phyloP scores from a whole-genome alignment of 352 stramenopile genomes.

The Phytophthora ohioensis region DNA sequence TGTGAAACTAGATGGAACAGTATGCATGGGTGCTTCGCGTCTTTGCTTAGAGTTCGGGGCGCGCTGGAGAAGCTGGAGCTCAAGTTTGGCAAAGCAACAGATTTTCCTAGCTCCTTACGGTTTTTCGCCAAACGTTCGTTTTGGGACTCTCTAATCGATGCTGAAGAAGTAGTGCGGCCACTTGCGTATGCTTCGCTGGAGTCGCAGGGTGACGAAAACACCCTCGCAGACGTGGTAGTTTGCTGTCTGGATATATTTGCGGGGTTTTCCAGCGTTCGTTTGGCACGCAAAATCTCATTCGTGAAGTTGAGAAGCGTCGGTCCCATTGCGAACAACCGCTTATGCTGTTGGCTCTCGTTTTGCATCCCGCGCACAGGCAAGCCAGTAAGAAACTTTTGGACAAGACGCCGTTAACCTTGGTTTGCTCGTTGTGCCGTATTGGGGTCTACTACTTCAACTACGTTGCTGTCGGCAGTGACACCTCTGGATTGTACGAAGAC shows the following conservation, averaged over 20 bases:
- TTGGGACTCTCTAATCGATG: neutral
- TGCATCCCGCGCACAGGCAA: constrained; percentile 15
- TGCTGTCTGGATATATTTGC: constrained; percentile 19
- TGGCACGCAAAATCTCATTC: neutral
- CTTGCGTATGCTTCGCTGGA: constrained; percentile 2
- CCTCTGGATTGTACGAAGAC: constrained; percentile 6
- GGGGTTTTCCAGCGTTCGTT: neutral
- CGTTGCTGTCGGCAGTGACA: neutral
- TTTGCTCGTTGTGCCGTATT: constrained; percentile 15
- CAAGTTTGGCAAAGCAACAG: neutral
- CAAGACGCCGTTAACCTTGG: constrained; percentile 4
- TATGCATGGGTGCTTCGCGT: neutral
- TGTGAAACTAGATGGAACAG: constrained; percentile 9
- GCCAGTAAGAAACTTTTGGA: constrained; percentile 4
- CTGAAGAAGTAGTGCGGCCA: neutral
- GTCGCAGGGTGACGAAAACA: constrained; percentile 16
- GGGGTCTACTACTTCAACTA: constrained; percentile 13
- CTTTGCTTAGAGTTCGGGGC: neutral
- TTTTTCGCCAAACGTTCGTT: neutral
- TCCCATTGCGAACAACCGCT: constrained; percentile 16
- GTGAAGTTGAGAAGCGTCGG: constrained; percentile 14
- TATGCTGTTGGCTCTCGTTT: constrained; percentile 17
- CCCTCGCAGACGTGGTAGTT: constrained; percentile 7
- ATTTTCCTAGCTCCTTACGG: neutral
- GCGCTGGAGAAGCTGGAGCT: neutral